Evolutionary conservation across 163 green algal species (phyloP).

Genomic region (Prototheca wickerhamii): DNA sequence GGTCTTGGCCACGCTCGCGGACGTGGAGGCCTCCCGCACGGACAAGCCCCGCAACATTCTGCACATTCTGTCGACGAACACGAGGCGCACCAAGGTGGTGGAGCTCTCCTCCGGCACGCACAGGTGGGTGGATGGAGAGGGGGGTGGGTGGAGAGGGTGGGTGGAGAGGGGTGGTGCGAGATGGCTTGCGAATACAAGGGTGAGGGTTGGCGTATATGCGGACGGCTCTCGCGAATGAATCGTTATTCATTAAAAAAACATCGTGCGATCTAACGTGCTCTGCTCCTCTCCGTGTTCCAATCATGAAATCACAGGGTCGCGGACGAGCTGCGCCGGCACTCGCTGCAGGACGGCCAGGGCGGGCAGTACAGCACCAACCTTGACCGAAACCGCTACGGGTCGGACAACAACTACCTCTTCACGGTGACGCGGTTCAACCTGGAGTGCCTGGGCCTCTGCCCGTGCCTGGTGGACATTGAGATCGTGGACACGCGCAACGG

Average conservation of each 20-base stretch:
- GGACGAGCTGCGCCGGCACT: constrained; percentile 86
- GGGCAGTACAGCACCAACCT: constrained; percentile 92
- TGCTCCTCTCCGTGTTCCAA: no score
- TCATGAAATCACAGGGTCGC: constrained; percentile 67
- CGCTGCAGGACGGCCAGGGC: constrained; percentile 65
- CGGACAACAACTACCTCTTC: constrained; percentile 94
- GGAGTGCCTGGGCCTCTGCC: constrained; percentile 61
- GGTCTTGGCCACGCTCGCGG: constrained; percentile 65
- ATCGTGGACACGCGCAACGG: constrained; percentile 87
- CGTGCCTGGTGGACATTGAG: constrained; percentile 85
- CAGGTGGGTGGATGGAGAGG: constrained; percentile 31
- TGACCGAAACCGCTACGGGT: constrained; percentile 92
- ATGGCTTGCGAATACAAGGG: neutral
- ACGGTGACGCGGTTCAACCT: constrained; percentile 82
- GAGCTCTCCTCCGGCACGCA: constrained; percentile 83
- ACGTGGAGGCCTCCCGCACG: constrained; percentile 50
- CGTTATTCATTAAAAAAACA: no score
- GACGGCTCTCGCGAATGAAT: no score
- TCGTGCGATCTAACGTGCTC: no score
- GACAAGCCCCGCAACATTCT: constrained; percentile 69
- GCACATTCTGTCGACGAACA: constrained; percentile 82
- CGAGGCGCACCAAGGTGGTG: constrained; percentile 89
- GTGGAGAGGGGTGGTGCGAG: neutral
- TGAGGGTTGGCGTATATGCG: no score
- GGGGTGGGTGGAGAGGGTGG: neutral